Base-by-base conservation (phyloP, 2,329 filamentous ascomycete genomes). In the Albifimbria verrucaria region DNA sequence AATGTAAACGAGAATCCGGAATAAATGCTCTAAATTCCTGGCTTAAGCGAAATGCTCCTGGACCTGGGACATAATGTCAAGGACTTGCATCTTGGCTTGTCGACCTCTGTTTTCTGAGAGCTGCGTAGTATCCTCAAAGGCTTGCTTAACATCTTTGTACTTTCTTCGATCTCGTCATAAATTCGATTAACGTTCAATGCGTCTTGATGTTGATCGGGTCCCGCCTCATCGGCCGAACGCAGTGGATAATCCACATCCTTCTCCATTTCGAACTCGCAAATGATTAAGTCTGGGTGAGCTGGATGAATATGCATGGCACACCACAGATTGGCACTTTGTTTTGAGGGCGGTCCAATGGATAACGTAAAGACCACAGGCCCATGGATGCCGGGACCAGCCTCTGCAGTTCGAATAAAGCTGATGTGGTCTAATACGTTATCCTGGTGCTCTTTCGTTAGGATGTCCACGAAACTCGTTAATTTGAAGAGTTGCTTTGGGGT, bases 21-120 rank as follows among this genome's bases (percentile, higher is more conserved):
- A 74, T 54, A 96, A 90, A 1, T 69, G 77, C 1, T 91, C 85
- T 1, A 96, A 73, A 55, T 80, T 86, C 1, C 84, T 77, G 1
- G 91, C 89, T 23, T 84, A 81, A 4, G 89, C 82, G 12, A 96
- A 76, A 67, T 96, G 92, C 62, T 96, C 90, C 66, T 96, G 91
- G 1, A 96, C 88, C 66, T 96, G 92, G 1, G 89, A 90, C 82
- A 96, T 89, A 58, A 96, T 92, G 68, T 91, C 92, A 69, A 95
- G 94, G 1, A 94, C 89, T 62, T 95, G 88, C 86, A 94, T 94
- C 0, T 89, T 89, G 5, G 88, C 88, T 45, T 90, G 88, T 63
- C 93, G 89, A 5, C 89, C 89, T 59, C 85, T 48, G 87, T 78
- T 63, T 89, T 90, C 10, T 90, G 81, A 0, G 90, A 88, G 64